Evolutionary conservation across 1,284 basidiomycete genomes (phyloP), one percentile per base, ranked within the genome.

Genomic region (Apiotrichum gracile): DNA sequence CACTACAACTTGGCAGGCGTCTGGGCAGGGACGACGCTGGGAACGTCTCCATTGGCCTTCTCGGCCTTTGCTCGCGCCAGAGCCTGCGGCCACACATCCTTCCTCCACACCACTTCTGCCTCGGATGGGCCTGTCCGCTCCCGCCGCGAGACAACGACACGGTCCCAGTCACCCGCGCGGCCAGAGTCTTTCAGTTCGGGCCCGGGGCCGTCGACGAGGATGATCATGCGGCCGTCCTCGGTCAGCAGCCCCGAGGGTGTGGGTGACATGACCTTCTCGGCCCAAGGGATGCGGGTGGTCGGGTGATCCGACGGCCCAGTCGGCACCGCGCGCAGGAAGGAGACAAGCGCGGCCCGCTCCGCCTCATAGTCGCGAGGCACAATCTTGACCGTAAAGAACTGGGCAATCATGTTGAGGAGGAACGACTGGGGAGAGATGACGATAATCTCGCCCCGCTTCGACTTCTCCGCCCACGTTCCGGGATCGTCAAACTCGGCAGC

Each of bases 381-480:
- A n/a, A 29, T 17, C 29, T 34, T 34, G 13, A 34, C 49, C 10
- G 41, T 10, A 37, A 58, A 41, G 49, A 46, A 58, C 31, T 49
- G 35, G 17, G 46, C 49, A 29, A 58, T 47, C 27, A 55, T 31
- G 39, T 40, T 22, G 27, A 58, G 57, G 12, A 54, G 47, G 44
- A 49, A 58, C 27, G 49, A 40, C 29, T 58, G 57, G 25, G 57
- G 57, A 38, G 54, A 53, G 47, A 55, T 50, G 31, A 55, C 34
- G 29, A 52, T 58, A 16, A 58, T 43, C 10, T 54, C 50, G n/a
- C 50, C 52, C 5, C 27, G 13, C 16, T 27, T 47, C 5, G 52
- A 50, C 10, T 35, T 31, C n/a, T 26, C 26, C 9, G 39, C 16
- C 57, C 57, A 58, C 9, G 34, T 38, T 5, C 27, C 21, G 3